Conservation (phyloP, 352 stramenopile species). For the Globisporangium megalacanthum region DNA sequence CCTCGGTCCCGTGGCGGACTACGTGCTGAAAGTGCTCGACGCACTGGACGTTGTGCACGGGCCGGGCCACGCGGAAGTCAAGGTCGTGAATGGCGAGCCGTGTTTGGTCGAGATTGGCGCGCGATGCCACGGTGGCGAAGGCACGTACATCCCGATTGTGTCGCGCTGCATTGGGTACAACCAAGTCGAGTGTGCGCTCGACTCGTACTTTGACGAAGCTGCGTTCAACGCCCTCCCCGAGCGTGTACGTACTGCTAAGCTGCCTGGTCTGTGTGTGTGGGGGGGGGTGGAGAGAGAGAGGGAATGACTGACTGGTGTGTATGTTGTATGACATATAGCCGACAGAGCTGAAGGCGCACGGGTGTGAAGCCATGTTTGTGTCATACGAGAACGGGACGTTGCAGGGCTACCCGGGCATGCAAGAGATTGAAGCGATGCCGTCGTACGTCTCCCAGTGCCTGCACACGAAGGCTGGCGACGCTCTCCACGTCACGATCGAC, state of each 20-base stretch:
- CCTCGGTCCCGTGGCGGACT: constrained; percentile 46
- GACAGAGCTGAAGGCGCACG: constrained; percentile 64
- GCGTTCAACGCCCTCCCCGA: constrained; percentile 53
- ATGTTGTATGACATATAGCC: constrained; percentile 26
- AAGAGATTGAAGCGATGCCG: constrained; percentile 80
- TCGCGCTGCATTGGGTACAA: constrained; percentile 89
- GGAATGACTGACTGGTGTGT: background rate
- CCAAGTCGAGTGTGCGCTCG: constrained; percentile 87
- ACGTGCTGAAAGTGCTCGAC: constrained; percentile 72
- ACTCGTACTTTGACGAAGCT: constrained; percentile 77
- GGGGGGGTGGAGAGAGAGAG: background rate
- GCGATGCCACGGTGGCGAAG: constrained; percentile 93
- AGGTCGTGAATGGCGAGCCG: constrained; percentile 70
- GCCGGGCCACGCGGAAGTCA: constrained; percentile 85
- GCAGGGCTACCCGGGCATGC: constrained; percentile 72
- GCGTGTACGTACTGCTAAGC: constrained; percentile 11
- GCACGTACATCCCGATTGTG: constrained; percentile 89
- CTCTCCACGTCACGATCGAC: constrained; percentile 74
- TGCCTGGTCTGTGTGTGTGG: background rate
- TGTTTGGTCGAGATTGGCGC: constrained; percentile 95
- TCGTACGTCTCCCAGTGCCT: constrained; percentile 84
- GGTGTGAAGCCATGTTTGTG: constrained; percentile 91
- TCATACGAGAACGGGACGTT: constrained; percentile 85
- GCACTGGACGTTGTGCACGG: constrained; percentile 80
- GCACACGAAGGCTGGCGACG: constrained; percentile 58